These are phyloP conservation scores for Strobilomyces dryophilus DNA, from an alignment of 768 basidiomycete species.

Conservation along the genomic window DNA sequence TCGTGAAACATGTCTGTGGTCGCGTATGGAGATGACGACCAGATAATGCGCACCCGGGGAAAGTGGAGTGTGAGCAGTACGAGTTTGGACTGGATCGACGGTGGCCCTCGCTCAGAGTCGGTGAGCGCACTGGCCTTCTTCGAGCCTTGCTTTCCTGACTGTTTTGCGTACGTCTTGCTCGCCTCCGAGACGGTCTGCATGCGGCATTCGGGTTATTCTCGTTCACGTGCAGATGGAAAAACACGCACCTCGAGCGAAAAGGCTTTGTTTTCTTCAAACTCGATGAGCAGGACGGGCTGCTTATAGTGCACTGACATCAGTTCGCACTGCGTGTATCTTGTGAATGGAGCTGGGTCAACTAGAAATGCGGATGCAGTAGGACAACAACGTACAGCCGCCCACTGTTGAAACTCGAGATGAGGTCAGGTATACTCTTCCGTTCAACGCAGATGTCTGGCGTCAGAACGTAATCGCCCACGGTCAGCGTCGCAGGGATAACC, in stretches of 20 bases:
- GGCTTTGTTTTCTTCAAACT: slow-evolving; percentile 96
- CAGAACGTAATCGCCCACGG: slow-evolving; percentile 94
- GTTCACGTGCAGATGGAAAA: neutral
- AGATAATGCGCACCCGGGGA: slow-evolving; percentile 89
- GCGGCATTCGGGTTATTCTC: neutral
- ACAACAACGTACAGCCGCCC: slow-evolving; percentile 79
- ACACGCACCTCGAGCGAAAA: slow-evolving; percentile 81
- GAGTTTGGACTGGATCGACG: slow-evolving; percentile 85
- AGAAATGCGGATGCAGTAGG: neutral
- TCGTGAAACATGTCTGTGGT: slow-evolving; percentile 91
- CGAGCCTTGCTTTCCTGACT: slow-evolving; percentile 50
- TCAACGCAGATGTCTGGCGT: slow-evolving; percentile 96
- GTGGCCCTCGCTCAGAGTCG: slow-evolving; percentile 34
- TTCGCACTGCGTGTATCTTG: slow-evolving; percentile 95
- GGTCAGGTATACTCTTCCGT: slow-evolving; percentile 89
- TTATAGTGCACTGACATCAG: slow-evolving; percentile 96
- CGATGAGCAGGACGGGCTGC: slow-evolving; percentile 87
- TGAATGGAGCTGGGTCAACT: neutral
- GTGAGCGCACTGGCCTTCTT: slow-evolving; percentile 36
- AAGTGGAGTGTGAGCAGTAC: slow-evolving; percentile 87
- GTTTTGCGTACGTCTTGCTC: slow-evolving; percentile 63
- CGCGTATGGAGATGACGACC: slow-evolving; percentile 94
- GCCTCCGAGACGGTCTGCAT: slow-evolving; percentile 55
- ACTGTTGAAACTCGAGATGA: slow-evolving; percentile 90
- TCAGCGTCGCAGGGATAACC: slow-evolving; percentile 88